Base-by-base conservation (phyloP, 106 monocot genomes). In the Gastrodia elata region DNA sequence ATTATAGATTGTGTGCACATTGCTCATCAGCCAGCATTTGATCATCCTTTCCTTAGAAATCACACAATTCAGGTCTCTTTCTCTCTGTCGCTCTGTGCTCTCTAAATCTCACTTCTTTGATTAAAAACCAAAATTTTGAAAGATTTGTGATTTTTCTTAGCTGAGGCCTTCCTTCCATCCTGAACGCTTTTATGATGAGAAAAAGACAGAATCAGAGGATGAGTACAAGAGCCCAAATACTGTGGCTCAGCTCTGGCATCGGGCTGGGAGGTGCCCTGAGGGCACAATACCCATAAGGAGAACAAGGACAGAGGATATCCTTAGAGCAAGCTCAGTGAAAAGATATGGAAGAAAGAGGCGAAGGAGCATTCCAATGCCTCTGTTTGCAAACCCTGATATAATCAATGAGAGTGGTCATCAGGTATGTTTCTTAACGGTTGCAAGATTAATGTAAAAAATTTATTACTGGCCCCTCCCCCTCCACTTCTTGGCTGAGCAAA, bases 281-380 rank as follows among this genome's bases (percentile, higher is more conserved):
- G 64, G 73, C 68, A 89, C 89, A 34, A 80, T 89, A 33, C 89
- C 89, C 34, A 84, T 89, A 57, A 81, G 89, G 61, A 86, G 89
- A 71, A 89, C 89, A 25, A 89, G 72, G 75, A 67, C 35, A 43
- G 83, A 86, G 28, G 89, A 89, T 73, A 40, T 89, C 13, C 68
- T 89, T 0, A 83, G 85, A 59, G 83, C 85, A 18, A 89, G 83
- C 75, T 89, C 89, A 26, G 35, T 75, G 6, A 86, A 81, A 68
- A 78, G 83, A 39, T 89, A 70, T 79, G 89, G 89, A 32, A 82
- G 49, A 64, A 89, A 89, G 83, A 89, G 75, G 72, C 81, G 74
- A 43, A 81, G 74, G 38, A 22, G 49, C 65, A 74, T 76, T 28
- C 81, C 89, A 4, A 64, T 42, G 5, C 85, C 83, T 4, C 67